Conservation (phyloP, 345 rosid species). For the Gynandropsis gynandra region DNA sequence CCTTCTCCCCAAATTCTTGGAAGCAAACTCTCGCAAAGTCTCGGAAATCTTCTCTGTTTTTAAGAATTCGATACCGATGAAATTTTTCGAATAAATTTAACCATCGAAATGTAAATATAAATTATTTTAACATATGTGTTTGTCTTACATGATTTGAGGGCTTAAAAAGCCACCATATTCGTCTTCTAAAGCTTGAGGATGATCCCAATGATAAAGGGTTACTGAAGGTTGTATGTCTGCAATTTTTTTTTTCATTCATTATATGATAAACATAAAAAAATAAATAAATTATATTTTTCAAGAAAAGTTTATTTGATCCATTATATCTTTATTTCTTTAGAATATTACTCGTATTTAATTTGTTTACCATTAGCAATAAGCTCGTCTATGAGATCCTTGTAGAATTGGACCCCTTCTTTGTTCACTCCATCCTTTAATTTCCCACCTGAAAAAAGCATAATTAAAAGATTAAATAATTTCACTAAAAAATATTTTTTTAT, state of each 20-base stretch:
- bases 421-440: slow-evolving; percentile 41
- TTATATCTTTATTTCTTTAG: background rate
- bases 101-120: too few relatives aligned
- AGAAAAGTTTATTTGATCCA: too few relatives aligned
- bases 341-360: background rate
- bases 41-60: slow-evolving; percentile 36
- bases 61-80: too few relatives aligned
- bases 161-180: slow-evolving; percentile 45
- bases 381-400: slow-evolving; percentile 42
- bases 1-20: slow-evolving; percentile 40
- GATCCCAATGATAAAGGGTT: slow-evolving; percentile 51
- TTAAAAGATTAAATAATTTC: background rate
- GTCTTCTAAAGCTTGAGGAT: slow-evolving; percentile 43
- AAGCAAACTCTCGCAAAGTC: slow-evolving; percentile 38
- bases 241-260: too few relatives aligned
- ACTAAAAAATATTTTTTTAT: background rate
- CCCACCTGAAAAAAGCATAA: slow-evolving; percentile 17
- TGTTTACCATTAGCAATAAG: slow-evolving; percentile 35
- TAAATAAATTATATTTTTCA: too few relatives aligned
- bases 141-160: slow-evolving; percentile 37
- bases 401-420: slow-evolving; percentile 36
- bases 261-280: too few relatives aligned
- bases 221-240: slow-evolving; percentile 40
- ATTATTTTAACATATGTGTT: too few relatives aligned
- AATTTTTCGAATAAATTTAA: too few relatives aligned